Evolutionary conservation across 106 monocot genomes (phyloP), one percentile per base, ranked within the genome.

Genomic region (Acorus calamus): DNA sequence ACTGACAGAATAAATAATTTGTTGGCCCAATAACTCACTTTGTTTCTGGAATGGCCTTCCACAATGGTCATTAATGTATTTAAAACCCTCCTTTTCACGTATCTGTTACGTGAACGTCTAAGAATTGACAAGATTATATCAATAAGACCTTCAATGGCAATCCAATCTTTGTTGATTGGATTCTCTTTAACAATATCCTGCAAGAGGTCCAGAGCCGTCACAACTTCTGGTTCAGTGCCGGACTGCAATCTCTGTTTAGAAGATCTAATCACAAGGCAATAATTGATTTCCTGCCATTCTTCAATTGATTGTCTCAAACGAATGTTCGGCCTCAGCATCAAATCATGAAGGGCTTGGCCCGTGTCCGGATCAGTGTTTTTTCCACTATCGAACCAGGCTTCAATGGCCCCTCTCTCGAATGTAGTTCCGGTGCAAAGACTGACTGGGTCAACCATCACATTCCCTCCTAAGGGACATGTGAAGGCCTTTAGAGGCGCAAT

Each of bases 401-500:
- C 71, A 43, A 71, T 71, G 41, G 63, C 64, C 8, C 28, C 11
- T 64, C 49, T 63, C 57, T 71, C 71, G 50, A 47, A 71, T 62
- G 71, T 55, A 28, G 62, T 71, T 50, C 71, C 71, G 47, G 61
- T 71, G 46, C 53, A 62, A 64, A 71, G 71, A 49, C 48, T 71
- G 56, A 71, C 71, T 49, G 71, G 71, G 47, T 71, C 56, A 49
- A 64, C 64, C 71, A 71, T 71, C 55, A 71, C 63, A 46, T 48
- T 49, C 9, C 49, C 6, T 2, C 28, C 46, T 56, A 71, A 56
- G 49, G 71, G 71, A 12, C 71, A 71, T 42, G 64, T 42, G 12
- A 56, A 71, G 48, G 64, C 13, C 7, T 56, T 42, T n/a, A 56
- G 41, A 12, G 61, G 54, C 56, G 11, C 5, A 64, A 71, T 71